These are phyloP conservation scores for Trichophyton rubrum DNA, from an alignment of 2,329 filamentous ascomycete genomes.

Conservation along the genomic window DNA sequence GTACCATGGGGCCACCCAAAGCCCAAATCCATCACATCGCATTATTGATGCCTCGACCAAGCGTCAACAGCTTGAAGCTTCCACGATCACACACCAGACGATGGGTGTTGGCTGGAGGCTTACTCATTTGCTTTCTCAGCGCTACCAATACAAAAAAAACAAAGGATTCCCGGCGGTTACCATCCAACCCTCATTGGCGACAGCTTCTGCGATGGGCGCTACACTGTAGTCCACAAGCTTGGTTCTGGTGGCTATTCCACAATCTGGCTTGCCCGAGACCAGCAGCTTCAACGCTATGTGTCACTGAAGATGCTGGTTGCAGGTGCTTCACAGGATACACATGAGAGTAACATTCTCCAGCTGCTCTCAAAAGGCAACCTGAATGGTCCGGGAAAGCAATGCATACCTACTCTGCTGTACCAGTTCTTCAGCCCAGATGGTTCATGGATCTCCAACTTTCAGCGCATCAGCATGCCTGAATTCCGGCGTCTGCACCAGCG, in stretches of 20 bases:
- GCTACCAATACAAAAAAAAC: too few relatives aligned
- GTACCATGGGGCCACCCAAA: too few relatives aligned
- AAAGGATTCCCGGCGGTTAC: constrained; percentile 18
- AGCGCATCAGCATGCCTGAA: too few relatives aligned
- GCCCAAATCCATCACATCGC: too few relatives aligned
- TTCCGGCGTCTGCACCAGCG: too few relatives aligned
- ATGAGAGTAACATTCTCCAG: constrained; percentile 10
- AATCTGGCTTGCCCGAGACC: constrained; percentile 14
- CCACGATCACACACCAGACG: too few relatives aligned
- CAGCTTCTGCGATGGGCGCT: constrained; percentile 9
- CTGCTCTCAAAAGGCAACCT: constrained; percentile 6
- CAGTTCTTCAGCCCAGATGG: too few relatives aligned
- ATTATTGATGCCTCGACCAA: too few relatives aligned
- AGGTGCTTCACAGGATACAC: constrained; percentile 3
- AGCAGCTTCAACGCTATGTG: constrained; percentile 12
- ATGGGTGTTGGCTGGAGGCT: too few relatives aligned
- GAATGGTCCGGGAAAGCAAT: constrained; percentile 1
- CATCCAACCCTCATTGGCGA: constrained; percentile 22
- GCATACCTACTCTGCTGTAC: constrained; percentile 9
- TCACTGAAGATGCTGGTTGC: constrained; percentile 16
- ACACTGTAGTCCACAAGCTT: constrained; percentile 15
- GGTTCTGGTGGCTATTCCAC: constrained; percentile 16
- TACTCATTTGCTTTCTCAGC: too few relatives aligned
- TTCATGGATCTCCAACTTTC: too few relatives aligned
- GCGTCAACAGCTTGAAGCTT: too few relatives aligned